These are phyloP conservation scores for Leccinum pseudoinsigne DNA, from an alignment of 1,284 basidiomycete genomes.

Conservation along the genomic window DNA sequence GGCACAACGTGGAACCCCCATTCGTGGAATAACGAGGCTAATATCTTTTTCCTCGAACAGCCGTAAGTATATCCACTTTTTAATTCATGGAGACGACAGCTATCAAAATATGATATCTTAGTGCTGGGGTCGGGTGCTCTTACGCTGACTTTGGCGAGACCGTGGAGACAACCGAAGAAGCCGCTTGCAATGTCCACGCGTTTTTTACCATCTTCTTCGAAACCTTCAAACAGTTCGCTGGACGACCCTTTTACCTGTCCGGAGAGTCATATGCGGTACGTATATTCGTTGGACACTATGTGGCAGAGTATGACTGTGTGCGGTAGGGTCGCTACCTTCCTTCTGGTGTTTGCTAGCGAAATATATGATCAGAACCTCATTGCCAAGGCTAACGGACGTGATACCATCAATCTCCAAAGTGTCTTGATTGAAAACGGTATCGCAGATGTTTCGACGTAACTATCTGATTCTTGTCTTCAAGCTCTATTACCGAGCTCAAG, in stretches of 20 bases:
- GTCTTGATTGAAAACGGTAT: slow-evolving; percentile 65
- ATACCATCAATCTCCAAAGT: slow-evolving; percentile 67
- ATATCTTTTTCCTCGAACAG: slow-evolving; percentile 74
- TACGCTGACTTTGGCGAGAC: slow-evolving; percentile 54
- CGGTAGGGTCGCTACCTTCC: slow-evolving; percentile 75
- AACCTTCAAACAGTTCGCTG: slow-evolving; percentile 66
- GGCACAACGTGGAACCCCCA: slow-evolving; percentile 63
- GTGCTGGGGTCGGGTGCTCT: slow-evolving; percentile 49
- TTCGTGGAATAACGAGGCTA: slow-evolving; percentile 68
- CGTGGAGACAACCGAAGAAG: slow-evolving; percentile 65
- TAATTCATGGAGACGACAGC: slow-evolving; percentile 6
- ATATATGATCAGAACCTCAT: slow-evolving; percentile 73
- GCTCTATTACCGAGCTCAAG: slow-evolving; percentile 20
- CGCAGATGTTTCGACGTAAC: slow-evolving; percentile 60
- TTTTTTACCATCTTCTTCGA: slow-evolving; percentile 79
- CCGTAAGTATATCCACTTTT: slow-evolving; percentile 52
- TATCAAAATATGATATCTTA: slow-evolving; percentile 14
- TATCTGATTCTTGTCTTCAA: slow-evolving; percentile 3
- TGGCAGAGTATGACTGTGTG: background rate
- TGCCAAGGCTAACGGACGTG: slow-evolving; percentile 52
- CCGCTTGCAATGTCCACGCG: slow-evolving; percentile 68
- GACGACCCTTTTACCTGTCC: slow-evolving; percentile 64
- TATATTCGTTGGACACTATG: slow-evolving; percentile 2
- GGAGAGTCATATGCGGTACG: slow-evolving; percentile 69
- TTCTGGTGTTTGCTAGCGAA: slow-evolving; percentile 68